Evolutionary conservation across 2,329 filamentous ascomycete species (phyloP), one percentile per base, ranked within the genome.

Genomic region (Fusarium solani-melongenae): DNA sequence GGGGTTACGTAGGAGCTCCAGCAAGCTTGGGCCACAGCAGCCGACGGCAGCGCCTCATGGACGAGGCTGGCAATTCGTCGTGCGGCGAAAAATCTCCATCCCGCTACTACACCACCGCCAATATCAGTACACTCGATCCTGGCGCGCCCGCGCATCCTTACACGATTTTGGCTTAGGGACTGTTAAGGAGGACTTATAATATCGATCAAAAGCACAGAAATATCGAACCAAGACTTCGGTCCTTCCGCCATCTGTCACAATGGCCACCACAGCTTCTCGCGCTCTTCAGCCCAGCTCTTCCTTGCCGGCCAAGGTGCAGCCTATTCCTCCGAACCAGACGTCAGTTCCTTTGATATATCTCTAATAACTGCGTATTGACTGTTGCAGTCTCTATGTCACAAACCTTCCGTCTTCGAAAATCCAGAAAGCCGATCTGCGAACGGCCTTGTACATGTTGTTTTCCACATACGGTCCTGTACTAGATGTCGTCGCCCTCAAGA

Each of bases 391-490:
- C 72, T 99, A 98, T 81, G 89, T 97, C 77, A 93, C 91, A 61
- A 98, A 98, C 79, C 89, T 99, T 3, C 89, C 89, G 1, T 94
- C 94, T 24, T 90, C 95, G 70, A 98, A 98, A 85, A 90, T 98
- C 72, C 93, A 93, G 79, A 99, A 98, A 83, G 87, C 90, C 70
- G 95, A 98, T 81, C 85, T 99, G 46, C 92, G 95, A 78, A 92
- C 94, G 53, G 92, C 93, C 6, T 88, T 99, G 33, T 99, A 99
- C 85, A 93, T 95, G 82, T 89, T 98, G 14, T 98, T 98, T 82
- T 94, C 95, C 12, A 97, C 95, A 15, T 97, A 98, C 81, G 96
- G 96, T 44, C 91, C 94, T 1, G 93, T 99, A 17, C 90, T 99
- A 67, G 96, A 99, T 81, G 90, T 99, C 22, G 93, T 98, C 57